These are phyloP conservation scores for Elsinoe batatas DNA, from an alignment of 2,329 filamentous ascomycete genomes.

Conservation along the genomic window DNA sequence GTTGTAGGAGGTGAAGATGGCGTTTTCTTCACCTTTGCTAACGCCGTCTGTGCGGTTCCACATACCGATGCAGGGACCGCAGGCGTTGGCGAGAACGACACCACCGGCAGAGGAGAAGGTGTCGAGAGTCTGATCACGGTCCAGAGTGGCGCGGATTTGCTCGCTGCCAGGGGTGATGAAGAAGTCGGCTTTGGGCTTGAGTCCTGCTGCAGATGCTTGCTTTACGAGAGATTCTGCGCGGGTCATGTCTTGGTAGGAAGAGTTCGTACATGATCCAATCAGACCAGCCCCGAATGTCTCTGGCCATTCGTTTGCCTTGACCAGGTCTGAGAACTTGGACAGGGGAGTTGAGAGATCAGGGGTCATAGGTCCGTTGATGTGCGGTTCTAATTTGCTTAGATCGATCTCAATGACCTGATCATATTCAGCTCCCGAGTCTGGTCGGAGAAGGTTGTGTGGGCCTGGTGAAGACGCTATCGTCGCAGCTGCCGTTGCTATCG, in stretches of 20 bases:
- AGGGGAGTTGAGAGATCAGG: slow-evolving; percentile 96
- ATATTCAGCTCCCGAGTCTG: slow-evolving; percentile 83
- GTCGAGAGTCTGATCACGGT: slow-evolving; percentile 74
- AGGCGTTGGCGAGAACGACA: slow-evolving; percentile 86
- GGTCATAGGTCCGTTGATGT: slow-evolving; percentile 98
- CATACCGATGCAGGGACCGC: slow-evolving; percentile 83
- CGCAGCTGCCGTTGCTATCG: slow-evolving; percentile 58
- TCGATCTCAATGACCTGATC: slow-evolving; percentile 96
- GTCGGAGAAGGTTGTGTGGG: slow-evolving; percentile 57
- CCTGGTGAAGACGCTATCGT: slow-evolving; percentile 49
- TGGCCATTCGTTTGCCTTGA: slow-evolving; percentile 91
- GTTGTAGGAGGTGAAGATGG: slow-evolving; percentile 96
- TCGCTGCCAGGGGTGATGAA: slow-evolving; percentile 96
- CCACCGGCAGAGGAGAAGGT: slow-evolving; percentile 83
- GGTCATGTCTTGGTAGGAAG: slow-evolving; percentile 84
- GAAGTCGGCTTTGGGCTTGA: slow-evolving; percentile 83
- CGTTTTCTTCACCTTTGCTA: slow-evolving; percentile 76
- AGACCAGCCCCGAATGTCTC: slow-evolving; percentile 93
- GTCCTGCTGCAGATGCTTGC: slow-evolving; percentile 77
- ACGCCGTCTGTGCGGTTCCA: slow-evolving; percentile 88
- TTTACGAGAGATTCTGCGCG: slow-evolving; percentile 86
- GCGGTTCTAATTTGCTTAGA: slow-evolving; percentile 86
- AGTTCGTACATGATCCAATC: slow-evolving; percentile 98
- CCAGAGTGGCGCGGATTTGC: slow-evolving; percentile 89
- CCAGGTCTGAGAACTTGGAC: slow-evolving; percentile 91